Conservation (phyloP, 169 alveolate species). For the Theileria sp. region DNA sequence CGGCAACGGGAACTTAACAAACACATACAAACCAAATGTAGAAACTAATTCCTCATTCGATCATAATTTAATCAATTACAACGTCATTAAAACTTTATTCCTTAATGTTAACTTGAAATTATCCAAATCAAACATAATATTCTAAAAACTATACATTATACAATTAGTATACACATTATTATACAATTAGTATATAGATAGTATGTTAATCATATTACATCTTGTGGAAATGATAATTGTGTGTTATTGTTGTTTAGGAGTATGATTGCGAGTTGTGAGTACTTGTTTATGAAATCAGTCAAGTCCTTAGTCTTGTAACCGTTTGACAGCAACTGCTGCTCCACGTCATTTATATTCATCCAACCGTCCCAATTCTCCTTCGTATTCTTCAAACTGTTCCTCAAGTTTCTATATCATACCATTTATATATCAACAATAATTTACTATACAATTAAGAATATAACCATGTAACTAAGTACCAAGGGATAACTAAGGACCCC, state of each 20-base stretch:
- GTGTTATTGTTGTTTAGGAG: conserved; percentile 64
- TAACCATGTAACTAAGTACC: too few relatives aligned
- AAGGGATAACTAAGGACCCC: too few relatives aligned
- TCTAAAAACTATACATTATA: background rate
- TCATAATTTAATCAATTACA: background rate
- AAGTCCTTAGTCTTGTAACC: conserved; percentile 71
- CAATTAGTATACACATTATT: too few relatives aligned
- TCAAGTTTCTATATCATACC: conserved; percentile 68
- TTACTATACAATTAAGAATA: too few relatives aligned
- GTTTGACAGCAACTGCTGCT: conserved; percentile 67
- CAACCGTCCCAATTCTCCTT: conserved; percentile 76
- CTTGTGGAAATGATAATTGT: conserved; percentile 65
- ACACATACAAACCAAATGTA: background rate
- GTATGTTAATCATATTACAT: conserved; percentile 8
- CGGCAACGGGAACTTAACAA: background rate
- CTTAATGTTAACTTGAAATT: background rate
- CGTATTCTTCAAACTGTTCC: conserved; percentile 68
- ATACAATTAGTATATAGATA: background rate
- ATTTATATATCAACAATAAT: too few relatives aligned
- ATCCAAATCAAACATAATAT: background rate
- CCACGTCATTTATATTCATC: conserved; percentile 70
- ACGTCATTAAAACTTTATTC: background rate
- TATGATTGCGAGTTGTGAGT: conserved; percentile 75
- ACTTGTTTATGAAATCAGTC: conserved; percentile 71
- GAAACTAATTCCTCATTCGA: background rate